Evolutionary conservation across 2,329 filamentous ascomycete genomes (phyloP).

Genomic region (Blastomyces gilchristii): DNA sequence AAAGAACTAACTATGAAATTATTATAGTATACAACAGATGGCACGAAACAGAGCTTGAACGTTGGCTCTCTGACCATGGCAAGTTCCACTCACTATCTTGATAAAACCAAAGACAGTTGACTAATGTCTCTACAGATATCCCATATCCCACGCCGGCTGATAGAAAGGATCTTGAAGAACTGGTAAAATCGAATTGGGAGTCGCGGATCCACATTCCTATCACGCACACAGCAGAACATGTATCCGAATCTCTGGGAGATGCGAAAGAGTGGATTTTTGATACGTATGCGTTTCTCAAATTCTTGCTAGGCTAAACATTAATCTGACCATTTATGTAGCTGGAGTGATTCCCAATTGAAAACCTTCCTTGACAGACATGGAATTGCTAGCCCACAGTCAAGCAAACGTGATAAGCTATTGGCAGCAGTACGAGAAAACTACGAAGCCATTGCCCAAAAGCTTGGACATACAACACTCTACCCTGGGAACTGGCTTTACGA

Average conservation of each 20-base stretch:
- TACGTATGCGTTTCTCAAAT: constrained; percentile 38
- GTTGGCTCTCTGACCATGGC: constrained; percentile 85
- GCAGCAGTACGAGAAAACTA: constrained; percentile 71
- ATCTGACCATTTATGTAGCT: constrained; percentile 47
- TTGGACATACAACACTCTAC: constrained; percentile 69
- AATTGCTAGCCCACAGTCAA: constrained; percentile 80
- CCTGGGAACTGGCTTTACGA: constrained; percentile 92
- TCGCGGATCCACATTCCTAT: constrained; percentile 59
- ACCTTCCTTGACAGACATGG: constrained; percentile 79
- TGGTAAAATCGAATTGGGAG: constrained; percentile 89
- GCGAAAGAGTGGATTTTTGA: constrained; percentile 91
- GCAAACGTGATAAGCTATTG: constrained; percentile 71
- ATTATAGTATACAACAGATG: constrained; percentile 87
- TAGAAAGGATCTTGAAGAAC: constrained; percentile 83
- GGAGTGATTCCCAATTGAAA: constrained; percentile 90
- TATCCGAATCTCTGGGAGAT: constrained; percentile 58
- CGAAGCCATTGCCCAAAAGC: constrained; percentile 62
- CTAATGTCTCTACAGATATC: constrained; percentile 42
- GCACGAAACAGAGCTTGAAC: constrained; percentile 95
- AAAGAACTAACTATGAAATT: constrained; percentile 16
- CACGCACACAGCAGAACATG: constrained; percentile 69
- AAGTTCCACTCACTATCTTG: constrained; percentile 3
- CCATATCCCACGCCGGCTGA: constrained; percentile 84
- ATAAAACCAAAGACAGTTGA: neutral
- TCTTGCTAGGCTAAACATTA: constrained; percentile 9